These are phyloP conservation scores for Hygrocybe coccinea DNA, from an alignment of 768 basidiomycete species.

Conservation along the genomic window DNA sequence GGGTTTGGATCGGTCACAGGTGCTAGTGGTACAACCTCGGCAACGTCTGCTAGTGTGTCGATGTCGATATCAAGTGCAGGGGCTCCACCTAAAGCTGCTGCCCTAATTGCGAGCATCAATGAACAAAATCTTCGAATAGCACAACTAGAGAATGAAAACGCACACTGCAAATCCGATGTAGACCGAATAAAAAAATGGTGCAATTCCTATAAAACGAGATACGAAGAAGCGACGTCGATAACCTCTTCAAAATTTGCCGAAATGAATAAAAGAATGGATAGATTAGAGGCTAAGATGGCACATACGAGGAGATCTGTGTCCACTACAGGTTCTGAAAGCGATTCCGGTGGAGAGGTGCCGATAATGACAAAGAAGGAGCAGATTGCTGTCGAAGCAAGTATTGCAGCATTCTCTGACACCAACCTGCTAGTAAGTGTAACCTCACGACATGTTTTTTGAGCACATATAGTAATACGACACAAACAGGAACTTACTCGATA, in stretches of 20 bases:
- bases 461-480: not conserved
- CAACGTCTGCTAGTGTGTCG: too few species aligned
- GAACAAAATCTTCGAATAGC: not conserved
- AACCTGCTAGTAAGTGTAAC: not conserved
- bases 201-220: not conserved
- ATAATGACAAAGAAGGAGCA: not conserved
- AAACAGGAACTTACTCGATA: not conserved
- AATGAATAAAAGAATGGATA: too few species aligned
- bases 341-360: not conserved
- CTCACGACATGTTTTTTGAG: not conserved
- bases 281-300: not conserved
- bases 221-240: not conserved
- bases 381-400: not conserved
- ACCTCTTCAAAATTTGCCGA: too few species aligned
- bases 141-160: not conserved
- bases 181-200: not conserved
- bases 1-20: too few species aligned
- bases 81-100: not conserved
- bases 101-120: not conserved
- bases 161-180: not conserved
- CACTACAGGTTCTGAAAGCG: not conserved
- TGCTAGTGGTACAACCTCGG: too few species aligned
- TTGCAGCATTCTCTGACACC: not conserved
- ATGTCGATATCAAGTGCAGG: too few species aligned
- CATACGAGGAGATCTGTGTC: not conserved